phyloP scores from a whole-genome alignment of 192 early-diverging fungal species.

The Funneliformis mosseae region DNA sequence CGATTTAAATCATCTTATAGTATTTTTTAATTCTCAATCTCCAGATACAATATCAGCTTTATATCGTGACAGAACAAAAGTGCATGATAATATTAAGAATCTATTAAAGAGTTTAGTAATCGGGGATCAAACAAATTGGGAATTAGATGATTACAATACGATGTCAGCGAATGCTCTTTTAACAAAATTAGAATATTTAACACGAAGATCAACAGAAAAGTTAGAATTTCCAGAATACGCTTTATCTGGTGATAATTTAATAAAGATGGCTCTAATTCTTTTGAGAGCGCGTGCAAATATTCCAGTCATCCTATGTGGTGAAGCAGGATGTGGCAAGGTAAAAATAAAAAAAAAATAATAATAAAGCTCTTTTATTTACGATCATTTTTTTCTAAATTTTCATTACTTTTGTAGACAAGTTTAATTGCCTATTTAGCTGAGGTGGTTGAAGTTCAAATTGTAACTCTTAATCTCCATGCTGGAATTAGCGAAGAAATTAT shows the following conservation, averaged over 20 bases:
- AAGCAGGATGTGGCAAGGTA: constrained; percentile 30
- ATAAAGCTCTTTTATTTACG: too few relatives aligned
- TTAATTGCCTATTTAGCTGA: constrained; percentile 19
- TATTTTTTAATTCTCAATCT: constrained; percentile 21
- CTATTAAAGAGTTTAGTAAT: not conserved
- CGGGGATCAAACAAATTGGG: not conserved
- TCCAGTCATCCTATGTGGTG: too few relatives aligned
- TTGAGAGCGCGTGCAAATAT: too few relatives aligned
- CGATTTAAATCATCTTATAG: constrained; percentile 28
- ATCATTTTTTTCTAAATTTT: not conserved
- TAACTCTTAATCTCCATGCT: too few relatives aligned
- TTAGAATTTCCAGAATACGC: too few relatives aligned
- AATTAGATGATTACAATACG: not conserved
- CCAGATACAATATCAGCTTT: too few relatives aligned
- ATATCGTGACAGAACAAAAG: constrained; percentile 13
- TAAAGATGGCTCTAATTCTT: too few relatives aligned
- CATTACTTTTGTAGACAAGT: constrained; percentile 23
- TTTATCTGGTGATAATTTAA: too few relatives aligned
- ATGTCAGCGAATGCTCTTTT: not conserved
- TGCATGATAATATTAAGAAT: not conserved
- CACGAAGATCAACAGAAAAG: constrained; percentile 6
- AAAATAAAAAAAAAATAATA: too few relatives aligned
- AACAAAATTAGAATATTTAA: not conserved
- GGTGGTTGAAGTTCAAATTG: not conserved
- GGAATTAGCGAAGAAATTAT: too few relatives aligned